phyloP scores from a whole-genome alignment of 352 stramenopile species.

The Globisporangium cederbergense region DNA sequence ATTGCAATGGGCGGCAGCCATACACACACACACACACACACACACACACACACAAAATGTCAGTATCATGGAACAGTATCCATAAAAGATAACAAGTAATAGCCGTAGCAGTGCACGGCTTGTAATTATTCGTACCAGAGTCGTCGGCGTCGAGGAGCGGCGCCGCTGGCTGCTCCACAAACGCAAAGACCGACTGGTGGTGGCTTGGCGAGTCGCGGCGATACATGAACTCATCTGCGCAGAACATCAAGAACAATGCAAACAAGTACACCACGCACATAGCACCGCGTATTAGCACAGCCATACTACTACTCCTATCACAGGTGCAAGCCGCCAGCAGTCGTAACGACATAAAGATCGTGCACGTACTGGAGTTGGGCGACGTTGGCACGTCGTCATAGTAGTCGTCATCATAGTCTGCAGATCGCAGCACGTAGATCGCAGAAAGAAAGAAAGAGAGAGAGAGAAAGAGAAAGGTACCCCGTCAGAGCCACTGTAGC shows the following conservation, averaged over 20 bases:
- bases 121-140: constrained; percentile 19
- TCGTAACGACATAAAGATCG: not conserved
- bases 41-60: not conserved
- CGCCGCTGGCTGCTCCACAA: constrained; percentile 48
- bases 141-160: constrained; percentile 25
- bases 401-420: constrained; percentile 78
- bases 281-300: not conserved
- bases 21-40: too few species aligned
- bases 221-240: constrained; percentile 78
- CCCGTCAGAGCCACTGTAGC: not conserved
- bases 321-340: not conserved
- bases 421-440: not conserved
- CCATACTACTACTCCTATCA: not conserved
- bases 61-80: constrained; percentile 8
- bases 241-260: not conserved
- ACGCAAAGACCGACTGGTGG: constrained; percentile 75
- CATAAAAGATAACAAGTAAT: not conserved
- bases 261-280: not conserved
- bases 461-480: not conserved
- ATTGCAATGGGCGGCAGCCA: not conserved
- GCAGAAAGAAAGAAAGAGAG: not conserved
- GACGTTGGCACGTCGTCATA: constrained; percentile 59
- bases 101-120: not conserved
- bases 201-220: constrained; percentile 75
- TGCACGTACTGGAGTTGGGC: constrained; percentile 51